Percentiles rank a stretch among this genome's conserved stretches.
Evolutionary conservation across 148 eudicot species (phyloP).

Genomic region (Chenopodium suecicum): DNA sequence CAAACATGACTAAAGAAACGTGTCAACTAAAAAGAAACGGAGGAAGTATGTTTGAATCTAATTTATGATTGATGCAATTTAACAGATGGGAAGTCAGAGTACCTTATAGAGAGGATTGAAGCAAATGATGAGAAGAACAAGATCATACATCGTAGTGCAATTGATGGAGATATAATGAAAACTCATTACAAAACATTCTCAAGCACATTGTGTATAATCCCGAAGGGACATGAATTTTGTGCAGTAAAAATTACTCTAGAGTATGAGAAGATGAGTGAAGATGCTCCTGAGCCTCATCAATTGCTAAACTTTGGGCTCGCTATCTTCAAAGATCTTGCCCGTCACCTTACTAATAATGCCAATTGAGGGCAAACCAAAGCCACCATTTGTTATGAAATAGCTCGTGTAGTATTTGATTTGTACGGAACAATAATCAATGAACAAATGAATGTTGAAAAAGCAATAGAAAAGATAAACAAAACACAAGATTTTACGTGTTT

Average conservation of each 20-base stretch:
- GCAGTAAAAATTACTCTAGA: constrained; percentile 5
- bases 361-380: not conserved
- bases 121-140: constrained; percentile 19
- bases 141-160: not conserved
- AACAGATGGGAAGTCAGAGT: constrained; percentile 4
- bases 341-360: not conserved
- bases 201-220: not conserved
- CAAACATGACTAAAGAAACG: too few relatives aligned
- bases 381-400: not conserved
- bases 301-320: not conserved
- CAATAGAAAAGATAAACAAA: too few relatives aligned
- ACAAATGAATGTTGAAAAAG: too few relatives aligned
- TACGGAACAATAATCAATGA: too few relatives aligned
- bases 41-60: not conserved
- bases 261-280: constrained; percentile 20
- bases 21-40: too few relatives aligned
- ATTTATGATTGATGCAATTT: not conserved
- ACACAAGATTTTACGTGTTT: too few relatives aligned
- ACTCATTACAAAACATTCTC: constrained; percentile 14
- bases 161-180: constrained; percentile 22
- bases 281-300: constrained; percentile 13
- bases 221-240: constrained; percentile 13
- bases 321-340: not conserved
- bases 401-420: too few relatives aligned
- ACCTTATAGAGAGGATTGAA: constrained; percentile 9